These are phyloP conservation scores for Moesziomyces aphidis DNA, from an alignment of 1,284 basidiomycete species.

Conservation along the genomic window DNA sequence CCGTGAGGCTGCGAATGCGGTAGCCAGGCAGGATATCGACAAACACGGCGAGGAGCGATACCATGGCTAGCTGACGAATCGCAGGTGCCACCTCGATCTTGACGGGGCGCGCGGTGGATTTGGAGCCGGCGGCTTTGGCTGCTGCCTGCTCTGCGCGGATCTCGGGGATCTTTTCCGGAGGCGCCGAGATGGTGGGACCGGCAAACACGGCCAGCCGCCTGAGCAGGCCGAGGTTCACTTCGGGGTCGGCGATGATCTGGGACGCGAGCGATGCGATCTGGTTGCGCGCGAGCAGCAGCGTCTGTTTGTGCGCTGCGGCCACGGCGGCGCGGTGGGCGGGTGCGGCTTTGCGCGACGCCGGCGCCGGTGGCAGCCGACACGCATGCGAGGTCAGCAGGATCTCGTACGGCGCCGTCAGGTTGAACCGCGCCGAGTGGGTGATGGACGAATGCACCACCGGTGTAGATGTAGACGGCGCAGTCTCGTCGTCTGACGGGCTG, in stretches of 20 bases:
- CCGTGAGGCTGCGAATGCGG: constrained; percentile 85
- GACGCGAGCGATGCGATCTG: constrained; percentile 65
- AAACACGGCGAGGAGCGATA: constrained; percentile 93
- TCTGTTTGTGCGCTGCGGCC: constrained; percentile 11
- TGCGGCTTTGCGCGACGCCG: constrained; percentile 15
- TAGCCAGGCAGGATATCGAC: constrained; percentile 89
- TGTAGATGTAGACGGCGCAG: neutral
- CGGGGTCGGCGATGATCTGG: constrained; percentile 62
- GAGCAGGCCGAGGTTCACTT: constrained; percentile 61
- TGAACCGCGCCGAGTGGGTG: constrained; percentile 55
- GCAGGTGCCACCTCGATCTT: constrained; percentile 76
- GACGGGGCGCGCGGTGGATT: constrained; percentile 10
- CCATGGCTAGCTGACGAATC: constrained; percentile 86
- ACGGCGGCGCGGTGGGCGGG: constrained; percentile 13
- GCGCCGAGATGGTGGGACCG: constrained; percentile 22
- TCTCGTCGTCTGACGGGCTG: constrained; percentile 13
- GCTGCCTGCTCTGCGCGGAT: constrained; percentile 30
- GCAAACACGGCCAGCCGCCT: constrained; percentile 57
- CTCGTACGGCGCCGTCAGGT: constrained; percentile 57
- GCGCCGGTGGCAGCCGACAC: constrained; percentile 19
- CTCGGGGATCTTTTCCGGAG: constrained; percentile 43
- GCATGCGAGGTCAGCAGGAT: constrained; percentile 40
- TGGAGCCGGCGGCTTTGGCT: constrained; percentile 69
- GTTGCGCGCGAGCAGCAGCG: constrained; percentile 56
- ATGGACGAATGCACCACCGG: constrained; percentile 29